A percentile compares a stretch with the other conserved stretches of the same genome.
Conservation (phyloP, 23 red algal genomes). For the Gracilaria domingensis region DNA sequence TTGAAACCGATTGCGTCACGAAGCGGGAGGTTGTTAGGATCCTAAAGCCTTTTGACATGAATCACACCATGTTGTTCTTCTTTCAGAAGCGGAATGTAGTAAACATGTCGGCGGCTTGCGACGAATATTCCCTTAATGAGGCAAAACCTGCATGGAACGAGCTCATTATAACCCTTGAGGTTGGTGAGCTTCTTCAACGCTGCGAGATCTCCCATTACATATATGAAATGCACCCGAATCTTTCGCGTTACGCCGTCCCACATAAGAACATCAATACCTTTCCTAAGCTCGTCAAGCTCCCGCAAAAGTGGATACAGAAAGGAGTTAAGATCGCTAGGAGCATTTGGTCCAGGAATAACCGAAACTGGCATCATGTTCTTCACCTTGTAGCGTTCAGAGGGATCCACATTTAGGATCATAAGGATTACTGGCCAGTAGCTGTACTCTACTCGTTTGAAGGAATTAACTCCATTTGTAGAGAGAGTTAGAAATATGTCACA, state of each 20-base stretch:
- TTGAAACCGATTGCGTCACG: background rate
- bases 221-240: no score
- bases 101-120: background rate
- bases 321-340: background rate
- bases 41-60: background rate
- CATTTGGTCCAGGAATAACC: background rate
- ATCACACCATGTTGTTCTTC: background rate
- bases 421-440: background rate
- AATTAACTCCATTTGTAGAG: constrained; percentile 6
- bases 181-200: no score
- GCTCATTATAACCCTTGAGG: no score
- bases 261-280: no score
- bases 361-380: background rate
- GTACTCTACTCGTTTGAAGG: background rate
- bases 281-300: no score
- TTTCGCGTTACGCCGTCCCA: background rate
- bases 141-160: constrained; percentile 15
- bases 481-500: constrained; percentile 16
- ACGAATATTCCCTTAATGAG: background rate
- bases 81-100: background rate
- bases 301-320: background rate
- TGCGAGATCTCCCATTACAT: no score
- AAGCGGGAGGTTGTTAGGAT: background rate
- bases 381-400: background rate
- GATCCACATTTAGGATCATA: background rate